Evolutionary conservation across 768 basidiomycete genomes (phyloP).

Genomic region (Tubosaeta brunneosetosa): DNA sequence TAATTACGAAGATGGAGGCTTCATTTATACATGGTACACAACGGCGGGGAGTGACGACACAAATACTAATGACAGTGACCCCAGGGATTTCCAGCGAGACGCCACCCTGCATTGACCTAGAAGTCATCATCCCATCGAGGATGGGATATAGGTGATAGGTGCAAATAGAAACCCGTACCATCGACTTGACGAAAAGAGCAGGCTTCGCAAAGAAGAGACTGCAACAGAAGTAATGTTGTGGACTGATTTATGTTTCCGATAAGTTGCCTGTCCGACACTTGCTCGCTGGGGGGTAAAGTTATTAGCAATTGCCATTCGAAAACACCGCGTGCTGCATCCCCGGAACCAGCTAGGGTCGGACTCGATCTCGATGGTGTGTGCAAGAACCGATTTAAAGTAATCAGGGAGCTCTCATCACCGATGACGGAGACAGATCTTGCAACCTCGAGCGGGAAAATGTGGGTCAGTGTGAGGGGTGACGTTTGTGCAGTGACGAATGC

Average conservation of each 20-base stretch:
- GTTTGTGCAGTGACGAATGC: slow-evolving; percentile 15
- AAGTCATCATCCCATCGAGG: slow-evolving; percentile 46
- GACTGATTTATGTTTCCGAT: slow-evolving; percentile 52
- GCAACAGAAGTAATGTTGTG: slow-evolving; percentile 63
- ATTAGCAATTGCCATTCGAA: slow-evolving; percentile 62
- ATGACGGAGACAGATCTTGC: slow-evolving; percentile 46
- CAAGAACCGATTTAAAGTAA: slow-evolving; percentile 48
- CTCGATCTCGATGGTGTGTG: slow-evolving; percentile 39
- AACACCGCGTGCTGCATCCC: slow-evolving; percentile 36
- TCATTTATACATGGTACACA: too few species aligned
- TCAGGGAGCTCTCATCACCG: slow-evolving; percentile 50
- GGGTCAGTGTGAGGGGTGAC: slow-evolving; percentile 52
- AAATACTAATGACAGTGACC: too few species aligned
- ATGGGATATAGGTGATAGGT: slow-evolving; percentile 27
- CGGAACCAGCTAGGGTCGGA: slow-evolving; percentile 44
- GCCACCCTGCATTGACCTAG: too few species aligned
- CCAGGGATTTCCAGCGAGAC: too few species aligned
- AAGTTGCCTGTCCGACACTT: slow-evolving; percentile 33
- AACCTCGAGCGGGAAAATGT: slow-evolving; percentile 65
- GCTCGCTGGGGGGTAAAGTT: slow-evolving; percentile 58
- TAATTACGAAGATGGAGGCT: too few species aligned
- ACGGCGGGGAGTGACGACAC: too few species aligned
- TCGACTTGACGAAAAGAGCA: too few species aligned
- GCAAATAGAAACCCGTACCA: too few species aligned
- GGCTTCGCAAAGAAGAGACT: slow-evolving; percentile 52